Base-by-base conservation (phyloP, 441 rosid species). In the Populus hybrid region DNA sequence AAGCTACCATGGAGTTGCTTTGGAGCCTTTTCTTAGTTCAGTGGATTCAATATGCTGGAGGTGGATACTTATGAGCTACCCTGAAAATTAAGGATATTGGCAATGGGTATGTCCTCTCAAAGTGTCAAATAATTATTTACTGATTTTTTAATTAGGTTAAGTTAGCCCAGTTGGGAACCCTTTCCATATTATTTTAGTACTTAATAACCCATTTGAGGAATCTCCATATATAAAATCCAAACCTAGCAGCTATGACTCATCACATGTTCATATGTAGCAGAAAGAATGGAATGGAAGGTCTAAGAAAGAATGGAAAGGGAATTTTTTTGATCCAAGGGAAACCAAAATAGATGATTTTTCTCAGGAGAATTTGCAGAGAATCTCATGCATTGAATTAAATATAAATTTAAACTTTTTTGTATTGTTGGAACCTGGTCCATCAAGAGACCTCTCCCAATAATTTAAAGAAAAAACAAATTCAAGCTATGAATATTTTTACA, bases 361-460 rank as follows among this genome's bases (percentile, higher is more conserved):
- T 75, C 14, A 7, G n/a, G 11, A 83, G 76, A 81, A 68, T 76
- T 77, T 29, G 66, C 59, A 68, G 28, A 78, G 77, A 80, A 76
- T 84, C 76, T 80, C 35, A 28, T 74, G 26, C 72, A 20, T 16
- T 69, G 40, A 64, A 69, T 82, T 77, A 78, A 75, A 74, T 71
- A 73, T 72, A 76, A 78, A 50, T 80, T 72, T 71, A 79, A 71
- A 9, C 64, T 63, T 14, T 53, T 76, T n/a, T 73, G 75, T 78
- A 65, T 28, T 45, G 31, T 81, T 77, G 83, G 85, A 67, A 75
- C 28, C 73, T 79, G 86, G 78, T 81, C 84, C 78, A 61, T 68
- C 77, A 16, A 56, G 35, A 26, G 50, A 40, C 73, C 75, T 18
- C 24, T 11, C 31, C 40, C 10, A 68, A 45, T 50, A 71, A 10